Conservation (phyloP, 805 yeast species). For the Scheffersomyces amazonensis region DNA sequence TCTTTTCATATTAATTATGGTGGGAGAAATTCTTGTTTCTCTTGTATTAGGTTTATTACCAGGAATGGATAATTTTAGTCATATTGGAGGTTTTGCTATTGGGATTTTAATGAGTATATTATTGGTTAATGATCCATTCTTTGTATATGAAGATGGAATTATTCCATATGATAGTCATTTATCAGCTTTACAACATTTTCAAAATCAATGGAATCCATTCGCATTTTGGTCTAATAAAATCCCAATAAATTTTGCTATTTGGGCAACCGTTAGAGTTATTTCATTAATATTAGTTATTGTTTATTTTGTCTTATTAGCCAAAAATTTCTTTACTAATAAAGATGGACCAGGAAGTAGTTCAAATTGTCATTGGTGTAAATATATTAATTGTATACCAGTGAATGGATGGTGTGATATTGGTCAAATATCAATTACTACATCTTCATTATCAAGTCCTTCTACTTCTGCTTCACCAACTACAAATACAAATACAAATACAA, state of each 20-base stretch:
- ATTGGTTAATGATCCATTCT: slow-evolving; percentile 55
- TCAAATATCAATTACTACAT: slow-evolving; percentile 21
- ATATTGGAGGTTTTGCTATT: slow-evolving; percentile 70
- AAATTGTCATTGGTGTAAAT: slow-evolving; percentile 70
- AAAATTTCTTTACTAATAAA: slow-evolving; percentile 41
- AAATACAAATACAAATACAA: neutral
- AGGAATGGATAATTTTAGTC: slow-evolving; percentile 72
- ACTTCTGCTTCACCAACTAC: neutral
- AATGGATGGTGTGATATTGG: slow-evolving; percentile 67
- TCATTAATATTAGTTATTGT: slow-evolving; percentile 44
- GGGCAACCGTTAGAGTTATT: slow-evolving; percentile 50
- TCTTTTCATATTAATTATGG: slow-evolving; percentile 42
- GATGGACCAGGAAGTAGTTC: slow-evolving; percentile 39
- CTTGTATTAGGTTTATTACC: slow-evolving; percentile 67
- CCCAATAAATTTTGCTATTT: slow-evolving; percentile 40
- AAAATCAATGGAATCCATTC: slow-evolving; percentile 39
- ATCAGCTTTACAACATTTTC: slow-evolving; percentile 28
- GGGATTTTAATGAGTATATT: slow-evolving; percentile 52
- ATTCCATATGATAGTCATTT: slow-evolving; percentile 31
- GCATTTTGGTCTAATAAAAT: slow-evolving; percentile 32
- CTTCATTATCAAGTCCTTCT: slow-evolving; percentile 4
- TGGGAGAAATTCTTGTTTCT: slow-evolving; percentile 57
- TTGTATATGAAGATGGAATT: slow-evolving; percentile 38
- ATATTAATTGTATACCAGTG: slow-evolving; percentile 67
- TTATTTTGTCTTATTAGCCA: slow-evolving; percentile 48